Evolutionary conservation across 1,284 basidiomycete species (phyloP).

Genomic region (Malassezia dermatis): DNA sequence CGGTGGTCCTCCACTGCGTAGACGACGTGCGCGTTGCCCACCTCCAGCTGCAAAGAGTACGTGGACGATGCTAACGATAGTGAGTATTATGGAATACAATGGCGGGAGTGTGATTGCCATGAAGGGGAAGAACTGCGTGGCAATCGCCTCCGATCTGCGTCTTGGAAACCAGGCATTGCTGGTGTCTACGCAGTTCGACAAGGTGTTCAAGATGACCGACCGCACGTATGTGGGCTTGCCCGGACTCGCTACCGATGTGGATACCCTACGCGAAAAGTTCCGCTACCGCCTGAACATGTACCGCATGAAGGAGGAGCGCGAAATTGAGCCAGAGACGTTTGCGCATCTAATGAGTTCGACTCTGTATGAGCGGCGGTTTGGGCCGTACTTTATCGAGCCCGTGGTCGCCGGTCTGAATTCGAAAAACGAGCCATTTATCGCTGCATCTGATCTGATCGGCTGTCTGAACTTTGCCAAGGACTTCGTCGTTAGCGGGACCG

Average conservation of each 20-base stretch:
- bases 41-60: conserved; percentile 12
- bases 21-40: conserved; percentile 4
- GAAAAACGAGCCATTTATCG: conserved; percentile 81
- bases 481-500: conserved; percentile 92
- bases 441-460: conserved; percentile 88
- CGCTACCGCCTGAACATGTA: conserved; percentile 96
- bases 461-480: conserved; percentile 91
- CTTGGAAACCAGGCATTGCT: conserved; percentile 81
- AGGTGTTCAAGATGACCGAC: conserved; percentile 89
- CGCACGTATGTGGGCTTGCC: conserved; percentile 84
- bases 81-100: conserved; percentile 60
- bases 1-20: not conserved
- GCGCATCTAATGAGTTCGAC: conserved; percentile 90
- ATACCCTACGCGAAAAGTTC: conserved; percentile 60
- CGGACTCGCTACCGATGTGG: conserved; percentile 84
- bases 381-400: conserved; percentile 93
- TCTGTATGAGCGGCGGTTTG: conserved; percentile 92
- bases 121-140: conserved; percentile 97
- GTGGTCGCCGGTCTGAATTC: conserved; percentile 81
- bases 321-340: conserved; percentile 92
- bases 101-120: conserved; percentile 98
- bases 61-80: conserved; percentile 16
- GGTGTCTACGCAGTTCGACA: conserved; percentile 85
- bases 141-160: conserved; percentile 89
- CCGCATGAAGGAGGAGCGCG: conserved; percentile 96